Conservation (phyloP, 257 asterid genomes). For the Penstemon eatonii region DNA sequence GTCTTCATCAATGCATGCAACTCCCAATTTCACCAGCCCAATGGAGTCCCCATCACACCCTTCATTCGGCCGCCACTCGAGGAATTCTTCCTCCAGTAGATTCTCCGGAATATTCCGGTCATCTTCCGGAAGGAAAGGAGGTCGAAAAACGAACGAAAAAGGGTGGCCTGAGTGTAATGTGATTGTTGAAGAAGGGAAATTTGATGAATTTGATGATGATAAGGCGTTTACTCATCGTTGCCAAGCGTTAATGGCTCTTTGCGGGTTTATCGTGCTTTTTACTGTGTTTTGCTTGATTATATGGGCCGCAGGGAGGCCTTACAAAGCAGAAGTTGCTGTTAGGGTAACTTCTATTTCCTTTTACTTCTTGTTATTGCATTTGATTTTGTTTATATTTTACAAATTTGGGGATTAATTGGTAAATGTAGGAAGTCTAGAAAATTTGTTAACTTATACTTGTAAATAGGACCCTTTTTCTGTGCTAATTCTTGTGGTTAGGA, state of each 20-base stretch:
- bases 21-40: slow-evolving; percentile 85
- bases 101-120: slow-evolving; percentile 97
- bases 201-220: slow-evolving; percentile 69
- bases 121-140: slow-evolving; percentile 73
- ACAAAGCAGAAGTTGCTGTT: slow-evolving; percentile 56
- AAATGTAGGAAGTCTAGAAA: background rate
- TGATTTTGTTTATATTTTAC: slow-evolving; percentile 14
- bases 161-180: slow-evolving; percentile 99
- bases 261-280: slow-evolving; percentile 66
- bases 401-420: slow-evolving; percentile 13
- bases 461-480: slow-evolving; percentile 5
- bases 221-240: slow-evolving; percentile 62
- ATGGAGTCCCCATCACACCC: slow-evolving; percentile 98
- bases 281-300: slow-evolving; percentile 83
- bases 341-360: slow-evolving; percentile 46
- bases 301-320: slow-evolving; percentile 93
- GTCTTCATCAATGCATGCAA: slow-evolving; percentile 80
- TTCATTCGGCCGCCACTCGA: slow-evolving; percentile 87
- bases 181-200: slow-evolving; percentile 82
- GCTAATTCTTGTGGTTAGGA: slow-evolving; percentile 5
- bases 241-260: slow-evolving; percentile 71
- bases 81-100: slow-evolving; percentile 86
- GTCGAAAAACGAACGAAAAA: slow-evolving; percentile 78
- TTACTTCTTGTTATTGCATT: background rate
- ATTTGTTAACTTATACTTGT: background rate